Conservation (phyloP, 1,284 basidiomycete genomes). For the Boletus chippewaensis region DNA sequence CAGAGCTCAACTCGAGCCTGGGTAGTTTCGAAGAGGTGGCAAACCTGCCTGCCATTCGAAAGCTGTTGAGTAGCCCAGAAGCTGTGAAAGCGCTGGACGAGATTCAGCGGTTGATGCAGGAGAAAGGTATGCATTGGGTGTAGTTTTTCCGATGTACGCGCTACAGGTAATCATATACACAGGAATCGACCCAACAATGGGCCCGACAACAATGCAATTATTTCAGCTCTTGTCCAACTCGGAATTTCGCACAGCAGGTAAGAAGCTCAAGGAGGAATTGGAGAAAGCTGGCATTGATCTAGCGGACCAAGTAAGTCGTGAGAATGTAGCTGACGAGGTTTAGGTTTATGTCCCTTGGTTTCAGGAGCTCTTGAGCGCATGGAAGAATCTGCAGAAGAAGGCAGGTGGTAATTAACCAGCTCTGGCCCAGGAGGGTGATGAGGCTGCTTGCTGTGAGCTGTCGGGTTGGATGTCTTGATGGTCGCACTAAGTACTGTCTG, state of each 20-base stretch:
- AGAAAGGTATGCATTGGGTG: constrained; percentile 38
- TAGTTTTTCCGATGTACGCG: constrained; percentile 1
- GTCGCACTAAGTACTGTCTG: background rate
- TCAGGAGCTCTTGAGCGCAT: constrained; percentile 33
- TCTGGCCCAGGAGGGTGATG: background rate
- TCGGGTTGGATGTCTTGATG: background rate
- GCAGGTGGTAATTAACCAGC: constrained; percentile 14
- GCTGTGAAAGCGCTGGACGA: constrained; percentile 41
- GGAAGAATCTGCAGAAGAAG: constrained; percentile 32
- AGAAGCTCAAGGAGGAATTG: constrained; percentile 45
- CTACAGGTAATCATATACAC: background rate
- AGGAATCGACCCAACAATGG: constrained; percentile 44
- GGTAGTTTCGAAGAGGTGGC: constrained; percentile 35
- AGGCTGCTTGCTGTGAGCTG: background rate
- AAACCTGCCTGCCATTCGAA: constrained; percentile 41
- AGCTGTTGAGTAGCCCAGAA: constrained; percentile 45
- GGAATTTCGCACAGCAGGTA: constrained; percentile 45
- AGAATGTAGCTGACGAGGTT: background rate
- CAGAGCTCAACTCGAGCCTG: constrained; percentile 36
- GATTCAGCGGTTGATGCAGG: constrained; percentile 43
- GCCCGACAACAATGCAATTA: constrained; percentile 47
- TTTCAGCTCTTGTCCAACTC: constrained; percentile 47
- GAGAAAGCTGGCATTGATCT: constrained; percentile 55
- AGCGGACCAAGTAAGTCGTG: constrained; percentile 34
- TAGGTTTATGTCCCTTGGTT: background rate